Evolutionary conservation across 2,329 filamentous ascomycete genomes (phyloP).

Genomic region (Talaromyces sp.): DNA sequence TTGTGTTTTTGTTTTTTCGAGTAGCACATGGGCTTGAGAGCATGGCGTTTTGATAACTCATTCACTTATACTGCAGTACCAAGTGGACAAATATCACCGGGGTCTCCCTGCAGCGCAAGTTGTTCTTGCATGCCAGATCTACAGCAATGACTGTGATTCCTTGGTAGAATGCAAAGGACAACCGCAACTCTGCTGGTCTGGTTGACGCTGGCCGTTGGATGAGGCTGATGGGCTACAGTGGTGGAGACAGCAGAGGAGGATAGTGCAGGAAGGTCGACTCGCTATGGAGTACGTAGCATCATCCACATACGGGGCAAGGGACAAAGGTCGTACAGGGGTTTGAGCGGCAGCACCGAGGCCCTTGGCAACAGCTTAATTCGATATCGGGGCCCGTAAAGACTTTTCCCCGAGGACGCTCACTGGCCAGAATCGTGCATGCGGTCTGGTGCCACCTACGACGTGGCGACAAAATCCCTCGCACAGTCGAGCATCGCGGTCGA

Average conservation of each 20-base stretch:
- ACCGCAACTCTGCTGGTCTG: not conserved
- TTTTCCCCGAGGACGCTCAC: not conserved
- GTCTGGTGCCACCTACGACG: not conserved
- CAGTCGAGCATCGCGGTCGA: not conserved
- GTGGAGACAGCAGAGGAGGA: not conserved
- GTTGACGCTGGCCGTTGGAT: not conserved
- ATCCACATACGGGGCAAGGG: not conserved
- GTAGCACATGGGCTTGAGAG: not conserved
- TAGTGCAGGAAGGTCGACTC: not conserved
- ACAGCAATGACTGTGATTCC: not conserved
- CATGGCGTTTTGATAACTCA: not conserved
- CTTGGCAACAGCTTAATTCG: not conserved
- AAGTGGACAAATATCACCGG: not conserved
- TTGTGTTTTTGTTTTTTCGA: not conserved
- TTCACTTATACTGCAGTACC: not conserved
- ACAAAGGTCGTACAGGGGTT: not conserved
- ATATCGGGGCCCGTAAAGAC: not conserved
- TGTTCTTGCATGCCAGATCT: not conserved
- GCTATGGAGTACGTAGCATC: not conserved
- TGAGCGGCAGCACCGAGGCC: not conserved
- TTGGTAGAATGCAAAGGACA: not conserved
- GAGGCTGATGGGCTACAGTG: not conserved
- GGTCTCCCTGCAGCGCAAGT: not conserved
- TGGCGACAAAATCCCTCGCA: not conserved
- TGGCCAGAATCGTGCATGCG: not conserved